Conservation (phyloP, 495 filamentous ascomycete species). For the Lepraria neglecta region DNA sequence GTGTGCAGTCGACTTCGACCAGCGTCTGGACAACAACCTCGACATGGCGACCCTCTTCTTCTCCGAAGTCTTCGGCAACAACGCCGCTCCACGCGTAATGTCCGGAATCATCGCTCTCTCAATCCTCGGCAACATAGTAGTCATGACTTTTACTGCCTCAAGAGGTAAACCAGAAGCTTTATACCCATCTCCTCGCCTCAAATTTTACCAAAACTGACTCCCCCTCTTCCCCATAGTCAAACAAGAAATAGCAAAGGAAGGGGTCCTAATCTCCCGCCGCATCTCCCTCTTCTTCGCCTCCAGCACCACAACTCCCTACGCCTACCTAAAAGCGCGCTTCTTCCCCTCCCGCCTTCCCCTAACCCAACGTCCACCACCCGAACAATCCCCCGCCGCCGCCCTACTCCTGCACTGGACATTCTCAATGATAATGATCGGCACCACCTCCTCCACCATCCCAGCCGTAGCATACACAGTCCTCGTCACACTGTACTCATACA, state of each 20-base stretch:
- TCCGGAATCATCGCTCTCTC: constrained; percentile 41
- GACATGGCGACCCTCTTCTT: constrained; percentile 30
- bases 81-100: constrained; percentile 30
- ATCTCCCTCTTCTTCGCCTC: constrained; percentile 41
- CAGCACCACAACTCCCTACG: constrained; percentile 34
- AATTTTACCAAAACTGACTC: too few species aligned
- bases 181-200: too few species aligned
- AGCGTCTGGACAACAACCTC: constrained; percentile 12
- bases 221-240: constrained; percentile 28
- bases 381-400: constrained; percentile 40
- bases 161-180: constrained; percentile 35
- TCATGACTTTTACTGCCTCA: constrained; percentile 46
- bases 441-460: constrained; percentile 27
- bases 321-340: constrained; percentile 25
- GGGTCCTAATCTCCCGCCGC: constrained; percentile 34
- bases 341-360: constrained; percentile 1
- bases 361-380: constrained; percentile 24
- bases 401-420: constrained; percentile 42
- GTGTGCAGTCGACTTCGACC: constrained; percentile 19
- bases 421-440: constrained; percentile 36
- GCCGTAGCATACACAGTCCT: constrained; percentile 32
- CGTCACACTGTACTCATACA: constrained; percentile 31
- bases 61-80: constrained; percentile 25
- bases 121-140: constrained; percentile 46
- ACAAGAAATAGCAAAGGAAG: constrained; percentile 37